These are phyloP conservation scores for Neopestalotiopsis sp. DNA, from an alignment of 2,329 filamentous ascomycete genomes.

Conservation along the genomic window DNA sequence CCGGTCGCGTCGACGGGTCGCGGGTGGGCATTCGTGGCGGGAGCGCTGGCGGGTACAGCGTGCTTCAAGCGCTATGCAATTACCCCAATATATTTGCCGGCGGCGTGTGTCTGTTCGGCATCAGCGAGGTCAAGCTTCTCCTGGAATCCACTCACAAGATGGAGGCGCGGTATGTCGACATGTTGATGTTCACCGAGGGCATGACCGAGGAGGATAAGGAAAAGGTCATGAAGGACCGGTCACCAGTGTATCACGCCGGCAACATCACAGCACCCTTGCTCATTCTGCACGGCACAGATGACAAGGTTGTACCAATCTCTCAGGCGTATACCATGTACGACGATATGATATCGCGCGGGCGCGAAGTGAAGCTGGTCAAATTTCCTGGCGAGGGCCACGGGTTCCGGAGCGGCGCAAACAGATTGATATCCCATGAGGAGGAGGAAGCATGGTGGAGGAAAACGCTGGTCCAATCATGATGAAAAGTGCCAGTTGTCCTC, in stretches of 20 bases:
- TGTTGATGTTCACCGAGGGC: slow-evolving; percentile 45
- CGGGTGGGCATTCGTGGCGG: slow-evolving; percentile 55
- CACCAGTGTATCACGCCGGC: slow-evolving; percentile 54
- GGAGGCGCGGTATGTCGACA: slow-evolving; percentile 57
- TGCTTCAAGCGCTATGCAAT: slow-evolving; percentile 53
- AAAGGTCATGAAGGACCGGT: slow-evolving; percentile 49
- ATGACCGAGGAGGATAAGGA: slow-evolving; percentile 45
- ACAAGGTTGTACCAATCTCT: slow-evolving; percentile 63
- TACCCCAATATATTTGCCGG: slow-evolving; percentile 53
- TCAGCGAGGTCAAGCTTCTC: slow-evolving; percentile 55
- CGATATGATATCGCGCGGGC: slow-evolving; percentile 46
- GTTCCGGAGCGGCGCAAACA: slow-evolving; percentile 47
- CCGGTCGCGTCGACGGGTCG: slow-evolving; percentile 41
- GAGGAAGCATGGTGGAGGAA: slow-evolving; percentile 55
- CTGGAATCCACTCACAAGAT: slow-evolving; percentile 59
- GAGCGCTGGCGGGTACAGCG: slow-evolving; percentile 60
- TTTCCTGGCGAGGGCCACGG: slow-evolving; percentile 58
- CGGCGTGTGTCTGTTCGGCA: slow-evolving; percentile 55
- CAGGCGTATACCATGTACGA: slow-evolving; percentile 60
- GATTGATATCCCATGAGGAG: slow-evolving; percentile 45
- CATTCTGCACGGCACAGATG: slow-evolving; percentile 60
- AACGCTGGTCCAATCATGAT: slow-evolving; percentile 27
- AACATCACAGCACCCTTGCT: slow-evolving; percentile 56
- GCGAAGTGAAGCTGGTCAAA: slow-evolving; percentile 52
- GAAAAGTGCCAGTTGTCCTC: not conserved